Base-by-base conservation (phyloP, 1,139 yeast genomes). In the Suhomyces yuchorum region DNA sequence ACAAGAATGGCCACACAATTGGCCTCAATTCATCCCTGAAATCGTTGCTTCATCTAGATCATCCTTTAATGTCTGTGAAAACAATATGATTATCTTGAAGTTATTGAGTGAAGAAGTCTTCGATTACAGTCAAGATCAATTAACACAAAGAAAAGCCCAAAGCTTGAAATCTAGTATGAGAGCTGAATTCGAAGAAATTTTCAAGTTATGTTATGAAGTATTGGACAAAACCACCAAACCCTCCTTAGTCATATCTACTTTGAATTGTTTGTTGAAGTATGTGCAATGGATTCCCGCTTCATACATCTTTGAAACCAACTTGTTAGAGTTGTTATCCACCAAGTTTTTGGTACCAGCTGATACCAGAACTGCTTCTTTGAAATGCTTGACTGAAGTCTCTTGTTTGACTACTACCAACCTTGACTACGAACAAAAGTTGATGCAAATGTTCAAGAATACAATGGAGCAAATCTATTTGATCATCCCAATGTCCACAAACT, bases 1-100 rank as follows among this genome's bases (percentile, higher is more conserved):
- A 65, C 98, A 95, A 69, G 99, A 93, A 65, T 93, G 99, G 99
- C 99, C 99, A 36, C 91, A 85, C 58, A 88, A 91, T 64, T 93
- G 99, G 99, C 98, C 98, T 19, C 89, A 87, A 59, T 93, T 95
- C 61, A 87, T 93, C 46, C 97, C 98, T 12, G 99, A 95, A 65
- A 81, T 93, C 53, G 95, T 93, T 39, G 80, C 80, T 54, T 85
- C 96, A 55, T 86, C 96, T 45, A 82, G 90, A 54, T 83, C 95
- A 17, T 87, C 96, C 37, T 82, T 87, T 67, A 92, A 91, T 60
- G 97, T 93, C 43, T 95, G 99, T 73, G 99, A 93, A 68, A 93
- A 93, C 71, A 93, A 93, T 68, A 93, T 93, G 98, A 84, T 85
- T 55, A 92, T 95, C 52, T 78, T 93, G 65, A 87, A 87, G 60